Percentiles rank a stretch among this genome's conserved stretches.
phyloP scores from a whole-genome alignment of 441 rosid genomes.

The Viola pubescens region DNA sequence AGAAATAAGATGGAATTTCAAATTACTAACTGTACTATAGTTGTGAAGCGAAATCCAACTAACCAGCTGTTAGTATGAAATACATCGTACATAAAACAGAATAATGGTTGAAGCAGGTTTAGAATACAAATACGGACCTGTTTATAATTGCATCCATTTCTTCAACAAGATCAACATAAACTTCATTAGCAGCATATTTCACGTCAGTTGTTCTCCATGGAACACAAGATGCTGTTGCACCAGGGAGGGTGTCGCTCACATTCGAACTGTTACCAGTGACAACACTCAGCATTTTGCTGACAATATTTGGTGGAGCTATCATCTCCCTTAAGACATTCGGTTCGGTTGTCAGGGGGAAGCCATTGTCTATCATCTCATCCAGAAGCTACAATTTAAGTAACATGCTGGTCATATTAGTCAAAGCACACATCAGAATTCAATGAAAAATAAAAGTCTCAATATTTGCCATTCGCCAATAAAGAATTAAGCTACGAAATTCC shows the following conservation, averaged over 20 bases:
- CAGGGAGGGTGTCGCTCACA: conserved; percentile 76
- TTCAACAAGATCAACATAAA: conserved; percentile 87
- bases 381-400: conserved; percentile 52
- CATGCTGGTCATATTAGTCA: conserved; percentile 11
- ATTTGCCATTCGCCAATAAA: too few relatives aligned
- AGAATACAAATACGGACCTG: conserved; percentile 37
- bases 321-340: conserved; percentile 84
- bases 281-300: conserved; percentile 85
- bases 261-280: conserved; percentile 88
- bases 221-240: conserved; percentile 78
- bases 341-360: conserved; percentile 95
- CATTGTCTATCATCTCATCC: conserved; percentile 99
- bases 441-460: neutral
- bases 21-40: conserved; percentile 9
- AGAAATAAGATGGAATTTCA: neutral
- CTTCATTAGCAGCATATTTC: conserved; percentile 83
- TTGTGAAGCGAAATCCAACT: neutral
- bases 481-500: neutral
- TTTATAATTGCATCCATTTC: conserved; percentile 85
- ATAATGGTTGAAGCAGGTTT: neutral
- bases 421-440: conserved; percentile 3
- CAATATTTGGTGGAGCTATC: conserved; percentile 90
- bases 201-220: conserved; percentile 89
- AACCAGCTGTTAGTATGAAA: conserved; percentile 7
- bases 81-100: neutral